Conservation (phyloP, 208 protist species). For the Trypanosoma lewisi region DNA sequence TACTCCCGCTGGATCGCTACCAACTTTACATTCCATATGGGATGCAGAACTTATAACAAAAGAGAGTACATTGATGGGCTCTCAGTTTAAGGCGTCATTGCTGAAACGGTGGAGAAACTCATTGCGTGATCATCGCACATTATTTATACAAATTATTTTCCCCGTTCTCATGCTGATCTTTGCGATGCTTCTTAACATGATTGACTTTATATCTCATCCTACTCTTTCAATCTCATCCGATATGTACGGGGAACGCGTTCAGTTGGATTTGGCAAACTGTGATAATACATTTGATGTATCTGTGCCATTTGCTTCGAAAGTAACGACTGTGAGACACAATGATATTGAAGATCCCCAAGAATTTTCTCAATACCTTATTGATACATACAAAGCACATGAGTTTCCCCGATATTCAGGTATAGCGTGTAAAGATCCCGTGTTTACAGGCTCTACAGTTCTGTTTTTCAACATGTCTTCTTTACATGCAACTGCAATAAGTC, state of each 20-base stretch:
- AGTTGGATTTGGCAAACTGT: conserved; percentile 35
- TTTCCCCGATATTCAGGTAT: conserved; percentile 45
- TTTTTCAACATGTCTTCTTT: conserved; percentile 56
- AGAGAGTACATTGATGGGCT: conserved; percentile 23
- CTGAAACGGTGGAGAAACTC: conserved; percentile 53
- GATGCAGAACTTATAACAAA: conserved; percentile 27
- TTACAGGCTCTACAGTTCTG: conserved; percentile 22
- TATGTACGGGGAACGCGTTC: conserved; percentile 30
- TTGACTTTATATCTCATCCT: conserved; percentile 38
- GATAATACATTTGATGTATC: conserved; percentile 21
- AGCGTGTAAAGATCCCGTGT: conserved; percentile 32
- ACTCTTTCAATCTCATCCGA: conserved; percentile 29
- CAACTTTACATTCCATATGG: conserved; percentile 31
- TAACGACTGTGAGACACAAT: conserved; percentile 13
- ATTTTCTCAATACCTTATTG: conserved; percentile 37
- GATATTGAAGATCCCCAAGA: conserved; percentile 16
- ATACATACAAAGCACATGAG: conserved; percentile 41
- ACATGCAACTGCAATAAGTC: conserved; percentile 39
- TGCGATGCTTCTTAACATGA: conserved; percentile 65
- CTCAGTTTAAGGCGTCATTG: conserved; percentile 62
- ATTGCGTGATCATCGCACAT: conserved; percentile 63
- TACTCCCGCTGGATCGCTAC: background rate
- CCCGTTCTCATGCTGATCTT: conserved; percentile 62
- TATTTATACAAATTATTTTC: conserved; percentile 72
- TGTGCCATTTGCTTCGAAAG: conserved; percentile 25